Evolutionary conservation across 1,284 basidiomycete species (phyloP), one percentile per base, ranked within the genome.

Genomic region (Ustilago trichophora): DNA sequence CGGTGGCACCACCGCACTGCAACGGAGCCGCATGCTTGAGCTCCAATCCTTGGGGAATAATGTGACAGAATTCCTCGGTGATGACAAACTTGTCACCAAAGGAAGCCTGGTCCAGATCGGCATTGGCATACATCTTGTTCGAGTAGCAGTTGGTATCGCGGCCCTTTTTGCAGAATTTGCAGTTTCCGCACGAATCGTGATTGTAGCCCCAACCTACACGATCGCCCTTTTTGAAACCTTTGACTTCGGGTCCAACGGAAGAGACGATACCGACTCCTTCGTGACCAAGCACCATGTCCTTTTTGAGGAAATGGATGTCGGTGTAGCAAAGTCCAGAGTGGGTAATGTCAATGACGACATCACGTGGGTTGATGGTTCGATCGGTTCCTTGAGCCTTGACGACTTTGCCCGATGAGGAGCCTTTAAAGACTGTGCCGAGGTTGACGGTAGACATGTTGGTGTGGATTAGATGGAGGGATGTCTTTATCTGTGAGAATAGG

Each of bases 141-240:
- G 62, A 38, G 34, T 59, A 58, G 72, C 78, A 80, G 44, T 71
- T 63, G 40, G 58, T 76, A 43, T 80, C 77, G 18, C 53, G 38
- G 12, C 77, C 77, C 33, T 55, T 57, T 16, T 70, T 58, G 68
- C 77, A 80, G 19, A 76, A 57, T 54, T 75, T 57, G 55, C 77
- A 80, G 33, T 47, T 60, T 31, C 65, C 60, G 44, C 76, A 78
- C n/a, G 65, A 52, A 26, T 59, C 46, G 63, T 76, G 76, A 59
- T 71, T 69, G 69, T 80, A 80, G 29, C 77, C 76, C 71, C 74
- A 80, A 18, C 78, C 78, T 11, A 76, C 76, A 32, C 73, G 72
- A 49, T 75, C 76, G 27, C 76, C 76, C 21, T 59, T 66, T 50
- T 77, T 76, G 51, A 76, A 46, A 40, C 53, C 24, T 25, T 45